A percentile compares a stretch with the other conserved stretches of the same genome.
Conservation (phyloP, 1,284 basidiomycete species). For the Macrocybe sp. region DNA sequence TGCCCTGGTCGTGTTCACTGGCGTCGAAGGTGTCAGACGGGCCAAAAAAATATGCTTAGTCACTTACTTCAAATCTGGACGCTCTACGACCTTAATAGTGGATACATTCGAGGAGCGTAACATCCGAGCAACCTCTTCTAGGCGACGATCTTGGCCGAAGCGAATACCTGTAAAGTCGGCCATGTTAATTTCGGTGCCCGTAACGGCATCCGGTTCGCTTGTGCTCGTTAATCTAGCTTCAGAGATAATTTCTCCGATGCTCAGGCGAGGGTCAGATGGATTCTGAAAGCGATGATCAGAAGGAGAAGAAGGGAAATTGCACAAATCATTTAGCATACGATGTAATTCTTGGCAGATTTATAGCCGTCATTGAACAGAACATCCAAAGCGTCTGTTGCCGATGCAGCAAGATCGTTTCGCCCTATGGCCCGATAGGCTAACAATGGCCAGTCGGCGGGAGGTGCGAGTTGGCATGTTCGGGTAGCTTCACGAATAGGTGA, state of each 20-base stretch:
- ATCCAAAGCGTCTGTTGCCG: slow-evolving; percentile 39
- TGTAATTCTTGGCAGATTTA: slow-evolving; percentile 48
- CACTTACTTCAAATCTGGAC: slow-evolving; percentile 67
- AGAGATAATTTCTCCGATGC: slow-evolving; percentile 46
- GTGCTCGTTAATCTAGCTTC: slow-evolving; percentile 43
- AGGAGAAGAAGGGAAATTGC: not conserved
- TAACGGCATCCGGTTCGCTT: slow-evolving; percentile 50
- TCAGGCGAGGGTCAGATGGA: slow-evolving; percentile 38
- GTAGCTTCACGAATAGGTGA: slow-evolving; percentile 82
- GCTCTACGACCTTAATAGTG: slow-evolving; percentile 62
- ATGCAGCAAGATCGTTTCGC: slow-evolving; percentile 74
- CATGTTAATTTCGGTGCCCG: slow-evolving; percentile 67
- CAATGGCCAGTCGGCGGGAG: slow-evolving; percentile 68
- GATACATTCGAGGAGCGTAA: slow-evolving; percentile 72
- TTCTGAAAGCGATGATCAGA: slow-evolving; percentile 28
- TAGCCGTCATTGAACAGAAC: slow-evolving; percentile 47
- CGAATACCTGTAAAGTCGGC: slow-evolving; percentile 77
- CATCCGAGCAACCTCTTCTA: slow-evolving; percentile 87
- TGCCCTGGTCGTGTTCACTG: slow-evolving; percentile 76
- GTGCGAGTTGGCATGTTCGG: slow-evolving; percentile 74
- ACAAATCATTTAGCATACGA: slow-evolving; percentile 35
- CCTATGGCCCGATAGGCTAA: slow-evolving; percentile 74
- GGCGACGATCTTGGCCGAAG: slow-evolving; percentile 79
- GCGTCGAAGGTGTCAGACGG: slow-evolving; percentile 1
- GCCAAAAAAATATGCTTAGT: slow-evolving; percentile 3